A percentile compares a stretch with the other conserved stretches of the same genome.
Evolutionary conservation across 176 grass and related monocot species (phyloP).

Genomic region (Carex cristatella): DNA sequence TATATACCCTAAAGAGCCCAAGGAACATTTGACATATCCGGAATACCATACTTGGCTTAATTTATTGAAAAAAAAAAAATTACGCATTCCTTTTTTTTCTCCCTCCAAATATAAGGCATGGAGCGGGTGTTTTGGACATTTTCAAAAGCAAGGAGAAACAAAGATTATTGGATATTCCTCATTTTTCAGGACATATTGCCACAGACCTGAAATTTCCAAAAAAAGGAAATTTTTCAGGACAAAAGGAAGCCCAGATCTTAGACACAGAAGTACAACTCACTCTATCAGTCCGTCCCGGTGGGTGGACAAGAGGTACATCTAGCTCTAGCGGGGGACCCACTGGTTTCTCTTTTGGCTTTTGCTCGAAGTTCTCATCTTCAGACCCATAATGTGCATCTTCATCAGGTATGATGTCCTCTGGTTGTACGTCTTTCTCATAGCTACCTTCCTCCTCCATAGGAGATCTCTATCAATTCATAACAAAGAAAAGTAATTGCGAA

Average conservation of each 20-base stretch:
- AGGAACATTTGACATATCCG: not conserved
- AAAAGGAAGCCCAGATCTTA: constrained; percentile 1
- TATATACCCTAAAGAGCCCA: not conserved
- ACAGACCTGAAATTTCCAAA: not conserved
- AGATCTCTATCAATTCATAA: constrained; percentile 50
- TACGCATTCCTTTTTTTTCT: not conserved
- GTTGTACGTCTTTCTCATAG: constrained; percentile 63
- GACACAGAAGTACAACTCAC: constrained; percentile 36
- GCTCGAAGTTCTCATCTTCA: constrained; percentile 62
- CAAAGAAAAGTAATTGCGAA: not conserved
- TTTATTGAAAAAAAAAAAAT: not conserved
- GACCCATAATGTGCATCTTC: constrained; percentile 63
- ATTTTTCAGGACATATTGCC: not conserved
- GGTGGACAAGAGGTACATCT: constrained; percentile 50
- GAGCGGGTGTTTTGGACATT: not conserved
- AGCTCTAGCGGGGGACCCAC: constrained; percentile 74
- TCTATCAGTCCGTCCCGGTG: constrained; percentile 59
- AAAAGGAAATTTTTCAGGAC: not conserved
- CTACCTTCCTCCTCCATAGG: constrained; percentile 57
- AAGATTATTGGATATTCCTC: not conserved
- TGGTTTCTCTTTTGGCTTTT: constrained; percentile 83
- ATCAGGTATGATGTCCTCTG: constrained; percentile 60
- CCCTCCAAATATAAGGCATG: not conserved
- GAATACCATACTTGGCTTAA: not conserved
- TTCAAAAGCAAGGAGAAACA: not conserved